Conservation (phyloP, 176 grass and related monocot genomes). For the Triticum timopheevii region DNA sequence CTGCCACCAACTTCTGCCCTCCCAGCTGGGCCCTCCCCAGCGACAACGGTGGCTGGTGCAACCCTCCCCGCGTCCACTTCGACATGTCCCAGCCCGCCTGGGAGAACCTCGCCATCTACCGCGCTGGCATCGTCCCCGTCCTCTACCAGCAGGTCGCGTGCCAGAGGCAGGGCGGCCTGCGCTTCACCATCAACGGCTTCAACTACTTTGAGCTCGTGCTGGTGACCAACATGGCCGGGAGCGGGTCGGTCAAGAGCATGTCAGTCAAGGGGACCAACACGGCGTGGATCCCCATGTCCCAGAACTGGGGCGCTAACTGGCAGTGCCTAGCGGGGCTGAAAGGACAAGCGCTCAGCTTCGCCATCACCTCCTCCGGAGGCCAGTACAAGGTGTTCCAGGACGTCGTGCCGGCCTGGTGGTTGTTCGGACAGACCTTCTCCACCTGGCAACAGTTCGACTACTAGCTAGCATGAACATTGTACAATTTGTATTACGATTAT, state of each 20-base stretch:
- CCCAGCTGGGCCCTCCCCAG: conserved; percentile 35
- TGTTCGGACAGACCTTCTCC: conserved; percentile 50
- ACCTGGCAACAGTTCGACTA: conserved; percentile 36
- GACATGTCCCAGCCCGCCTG: conserved; percentile 56
- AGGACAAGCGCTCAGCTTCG: conserved; percentile 48
- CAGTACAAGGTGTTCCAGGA: conserved; percentile 36
- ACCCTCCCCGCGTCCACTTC: conserved; percentile 46
- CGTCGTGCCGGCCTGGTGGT: conserved; percentile 32
- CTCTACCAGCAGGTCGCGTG: conserved; percentile 49
- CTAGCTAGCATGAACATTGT: not conserved
- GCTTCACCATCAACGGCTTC: conserved; percentile 43
- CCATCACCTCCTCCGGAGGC: conserved; percentile 33
- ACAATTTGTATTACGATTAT: not conserved
- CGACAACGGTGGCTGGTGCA: conserved; percentile 51
- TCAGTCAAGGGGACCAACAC: conserved; percentile 15
- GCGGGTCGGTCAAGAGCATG: conserved; percentile 28
- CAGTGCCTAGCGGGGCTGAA: not conserved
- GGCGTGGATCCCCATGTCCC: conserved; percentile 29
- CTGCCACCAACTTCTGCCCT: conserved; percentile 51
- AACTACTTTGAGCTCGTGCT: conserved; percentile 54
- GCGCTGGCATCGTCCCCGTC: conserved; percentile 45
- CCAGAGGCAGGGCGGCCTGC: conserved; percentile 28
- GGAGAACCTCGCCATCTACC: conserved; percentile 29
- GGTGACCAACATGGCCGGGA: conserved; percentile 45
- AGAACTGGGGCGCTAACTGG: conserved; percentile 67